Evolutionary conservation across 345 rosid species (phyloP), one percentile per base, ranked within the genome.

Genomic region (Clausena lansium): DNA sequence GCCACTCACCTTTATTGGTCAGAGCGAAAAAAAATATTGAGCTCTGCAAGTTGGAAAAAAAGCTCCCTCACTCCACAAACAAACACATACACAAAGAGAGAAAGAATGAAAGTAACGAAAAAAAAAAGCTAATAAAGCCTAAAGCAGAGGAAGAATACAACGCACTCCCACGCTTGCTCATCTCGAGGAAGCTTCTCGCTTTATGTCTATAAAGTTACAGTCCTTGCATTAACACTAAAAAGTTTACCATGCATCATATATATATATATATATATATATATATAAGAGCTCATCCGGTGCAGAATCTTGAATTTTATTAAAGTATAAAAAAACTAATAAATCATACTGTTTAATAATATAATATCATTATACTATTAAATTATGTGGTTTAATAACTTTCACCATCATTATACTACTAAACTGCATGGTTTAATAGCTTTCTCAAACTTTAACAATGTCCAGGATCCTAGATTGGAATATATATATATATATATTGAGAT

Each of bases 181-280:
- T 75, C 73, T 87, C 90, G 91, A 90, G 90, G 93, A 88, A 88
- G 93, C 93, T 90, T 90, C 93, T 83, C 61, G 66, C 93, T 87
- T 88, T 83, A 76, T 79, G 77, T 36, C 20, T 73, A n/a, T 70
- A 68, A 73, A 84, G 78, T 32, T 69, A 27, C 81, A 1, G 64
- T 27, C 14, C 32, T 24, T 4, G 27, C 67, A 17, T 63, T 32
- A 7, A 22, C 38, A 19, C 9, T 35, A 61, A 78, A 78, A 78
- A 81, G 71, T 62, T 60, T 41, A 63, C 68, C 25, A 39, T 59
- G 52, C 19, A 36, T 66, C 57, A 10, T 24, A 1, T 8, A 24
- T 8, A 24, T 4, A 1, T 24, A n/a, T 57, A 22, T 1, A 14
- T 54, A n/a, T n/a, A n/a, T n/a, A n/a, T n/a, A n/a, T n/a, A n/a